Base-by-base conservation (phyloP, 495 filamentous ascomycete genomes). In the Entonaema liquescens region DNA sequence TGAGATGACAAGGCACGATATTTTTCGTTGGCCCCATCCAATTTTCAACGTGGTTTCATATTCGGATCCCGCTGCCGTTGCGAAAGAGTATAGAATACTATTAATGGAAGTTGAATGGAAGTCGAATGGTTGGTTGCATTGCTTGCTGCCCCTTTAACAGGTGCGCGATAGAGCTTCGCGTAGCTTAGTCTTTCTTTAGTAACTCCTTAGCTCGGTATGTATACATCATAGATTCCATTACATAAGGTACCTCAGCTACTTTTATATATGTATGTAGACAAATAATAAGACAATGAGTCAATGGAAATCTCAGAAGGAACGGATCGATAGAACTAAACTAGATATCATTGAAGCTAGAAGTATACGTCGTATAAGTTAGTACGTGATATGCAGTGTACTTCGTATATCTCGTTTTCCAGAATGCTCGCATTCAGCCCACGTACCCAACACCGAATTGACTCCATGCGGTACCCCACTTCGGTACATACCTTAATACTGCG, bases 41-140 rank as follows among this genome's bases (percentile, higher is more conserved):
- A 53, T 25, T 29, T 53, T 53, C 12, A 17, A 28, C 25, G 12
- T 15, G 12, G 54, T 57, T 57, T 57, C 54, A 57, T 57, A 23
- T 40, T 25, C 54, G 29, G 25, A 57, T 57, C 54, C 54, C 54
- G 29, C 25, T 36, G 5, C 17, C 31, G 31, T 33, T 33, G 5
- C 11, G 5, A 9, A 6, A 23, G 42, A 21, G 9, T 3, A 1
- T 9, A 47, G 17, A 19, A 11, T 47, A 47, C 19, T 47, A 21
- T 23, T 47, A 40, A 5, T 1, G 9, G 17, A 7, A 40, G 4
- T 1, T 12, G 17, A 7, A 7, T 9, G 8, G 19, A 47, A 47
- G 17, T 21, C 7, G 42, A 47, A 47, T 47, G 23, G 42, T 47
- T 3, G 1, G 8, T 21, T 21, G 9, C 19, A 19, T 47, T 3